phyloP scores from a whole-genome alignment of 2,329 filamentous ascomycete genomes.

The Claviceps fusiformis region DNA sequence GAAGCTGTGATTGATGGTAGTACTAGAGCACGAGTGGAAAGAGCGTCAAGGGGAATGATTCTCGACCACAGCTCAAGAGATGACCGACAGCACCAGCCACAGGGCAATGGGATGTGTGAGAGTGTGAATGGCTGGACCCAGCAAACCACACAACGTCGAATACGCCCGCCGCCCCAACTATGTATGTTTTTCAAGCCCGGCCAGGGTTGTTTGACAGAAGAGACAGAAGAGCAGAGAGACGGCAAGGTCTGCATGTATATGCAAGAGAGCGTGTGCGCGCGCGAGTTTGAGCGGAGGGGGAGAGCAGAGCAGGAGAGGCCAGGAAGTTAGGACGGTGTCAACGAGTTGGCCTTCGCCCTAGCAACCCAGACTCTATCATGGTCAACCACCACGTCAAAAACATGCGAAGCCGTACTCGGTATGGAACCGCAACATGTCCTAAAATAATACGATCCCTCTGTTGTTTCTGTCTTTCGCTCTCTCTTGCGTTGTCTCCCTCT shows the following conservation, averaged over 20 bases:
- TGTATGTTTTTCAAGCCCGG: slow-evolving; percentile 1
- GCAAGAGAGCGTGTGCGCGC: background rate
- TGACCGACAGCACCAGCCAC: slow-evolving; percentile 2
- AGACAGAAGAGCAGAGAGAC: background rate
- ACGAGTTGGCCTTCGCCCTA: background rate
- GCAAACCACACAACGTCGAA: slow-evolving; percentile 3
- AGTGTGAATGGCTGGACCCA: slow-evolving; percentile 5
- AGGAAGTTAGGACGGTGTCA: slow-evolving; percentile 1
- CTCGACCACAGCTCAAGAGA: background rate
- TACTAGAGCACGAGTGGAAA: background rate
- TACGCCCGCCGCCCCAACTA: slow-evolving; percentile 1
- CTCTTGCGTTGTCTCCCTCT: background rate
- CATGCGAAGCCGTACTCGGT: background rate
- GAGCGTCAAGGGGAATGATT: background rate
- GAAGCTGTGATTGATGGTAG: slow-evolving; percentile 3
- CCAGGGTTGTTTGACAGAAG: slow-evolving; percentile 1
- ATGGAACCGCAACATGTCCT: slow-evolving; percentile 1
- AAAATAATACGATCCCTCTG: background rate
- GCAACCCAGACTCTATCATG: slow-evolving; percentile 1
- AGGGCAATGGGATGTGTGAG: slow-evolving; percentile 2
- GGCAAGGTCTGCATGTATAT: background rate
- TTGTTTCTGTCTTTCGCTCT: background rate
- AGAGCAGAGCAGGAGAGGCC: background rate
- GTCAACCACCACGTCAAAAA: background rate
- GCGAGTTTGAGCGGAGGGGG: background rate